These are phyloP conservation scores for Globisporangium barbulae DNA, from an alignment of 352 stramenopile species.

Conservation along the genomic window DNA sequence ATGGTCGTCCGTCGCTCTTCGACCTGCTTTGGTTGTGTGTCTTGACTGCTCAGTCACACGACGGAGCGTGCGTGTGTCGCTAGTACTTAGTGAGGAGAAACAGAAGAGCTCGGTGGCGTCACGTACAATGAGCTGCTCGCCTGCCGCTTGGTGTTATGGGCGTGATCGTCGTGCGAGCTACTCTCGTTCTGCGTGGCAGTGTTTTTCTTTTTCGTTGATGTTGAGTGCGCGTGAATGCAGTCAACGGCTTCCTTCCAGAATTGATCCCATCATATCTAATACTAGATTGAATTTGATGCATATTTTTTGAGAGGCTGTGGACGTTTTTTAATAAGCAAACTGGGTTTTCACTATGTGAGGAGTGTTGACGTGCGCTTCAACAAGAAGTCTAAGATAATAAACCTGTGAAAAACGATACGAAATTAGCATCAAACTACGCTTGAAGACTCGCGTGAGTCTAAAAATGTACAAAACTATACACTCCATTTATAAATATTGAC, in stretches of 20 bases:
- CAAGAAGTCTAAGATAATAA: background rate
- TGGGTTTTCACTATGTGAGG: background rate
- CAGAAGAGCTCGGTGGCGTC: background rate
- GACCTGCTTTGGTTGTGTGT: background rate
- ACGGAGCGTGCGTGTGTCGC: background rate
- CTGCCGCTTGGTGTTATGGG: background rate
- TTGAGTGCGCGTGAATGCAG: no score
- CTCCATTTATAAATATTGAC: background rate
- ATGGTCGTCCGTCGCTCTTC: background rate
- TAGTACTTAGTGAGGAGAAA: background rate
- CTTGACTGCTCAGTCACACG: background rate
- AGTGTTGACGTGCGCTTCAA: background rate
- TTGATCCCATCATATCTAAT: background rate
- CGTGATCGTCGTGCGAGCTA: no score
- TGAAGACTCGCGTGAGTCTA: background rate
- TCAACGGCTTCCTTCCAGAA: background rate
- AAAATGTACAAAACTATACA: background rate
- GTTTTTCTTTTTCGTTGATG: background rate
- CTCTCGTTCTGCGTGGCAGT: background rate
- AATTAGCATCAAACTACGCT: background rate
- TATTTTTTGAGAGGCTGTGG: no score
- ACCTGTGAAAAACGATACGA: background rate
- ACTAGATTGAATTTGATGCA: background rate
- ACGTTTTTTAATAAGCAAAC: no score
- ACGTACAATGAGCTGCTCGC: background rate